Evolutionary conservation across 768 basidiomycete genomes (phyloP).

Genomic region (Mycena pura): DNA sequence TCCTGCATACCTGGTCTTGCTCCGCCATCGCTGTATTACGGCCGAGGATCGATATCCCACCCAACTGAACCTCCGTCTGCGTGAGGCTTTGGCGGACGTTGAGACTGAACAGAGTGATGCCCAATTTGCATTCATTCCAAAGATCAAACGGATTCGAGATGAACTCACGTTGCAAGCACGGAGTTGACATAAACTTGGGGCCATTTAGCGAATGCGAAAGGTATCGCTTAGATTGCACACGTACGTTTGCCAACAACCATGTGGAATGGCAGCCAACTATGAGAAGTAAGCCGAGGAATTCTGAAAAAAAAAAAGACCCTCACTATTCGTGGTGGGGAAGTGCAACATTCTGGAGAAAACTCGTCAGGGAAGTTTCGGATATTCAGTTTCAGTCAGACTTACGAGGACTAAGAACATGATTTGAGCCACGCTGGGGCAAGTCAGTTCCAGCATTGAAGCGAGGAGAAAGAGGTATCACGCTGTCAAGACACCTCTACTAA

Average conservation of each 20-base stretch:
- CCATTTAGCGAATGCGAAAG: background rate
- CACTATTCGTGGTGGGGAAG: conserved; percentile 5
- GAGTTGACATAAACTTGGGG: conserved; percentile 16
- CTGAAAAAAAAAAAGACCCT: background rate
- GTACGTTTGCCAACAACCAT: conserved; percentile 13
- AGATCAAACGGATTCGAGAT: background rate
- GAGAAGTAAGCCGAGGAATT: background rate
- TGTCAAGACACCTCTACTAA: conserved; percentile 16
- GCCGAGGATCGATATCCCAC: background rate
- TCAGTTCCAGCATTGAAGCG: background rate
- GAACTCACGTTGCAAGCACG: conserved; percentile 15
- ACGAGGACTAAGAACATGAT: conserved; percentile 19
- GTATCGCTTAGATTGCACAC: background rate
- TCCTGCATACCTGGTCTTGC: conserved; percentile 4
- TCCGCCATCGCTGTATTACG: background rate
- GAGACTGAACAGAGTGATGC: conserved; percentile 7
- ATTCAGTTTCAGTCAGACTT: background rate
- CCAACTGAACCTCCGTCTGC: conserved; percentile 4
- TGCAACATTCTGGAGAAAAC: conserved; percentile 1
- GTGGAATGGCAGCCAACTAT: conserved; percentile 10
- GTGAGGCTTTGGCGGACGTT: conserved; percentile 16
- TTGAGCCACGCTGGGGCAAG: conserved; percentile 6
- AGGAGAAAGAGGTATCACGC: conserved; percentile 2
- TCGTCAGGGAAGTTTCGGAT: background rate
- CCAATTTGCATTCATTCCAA: background rate